A percentile compares a stretch with the other conserved stretches of the same genome.
phyloP scores from a whole-genome alignment of 1,139 yeast genomes.

The Pichia sp. region DNA sequence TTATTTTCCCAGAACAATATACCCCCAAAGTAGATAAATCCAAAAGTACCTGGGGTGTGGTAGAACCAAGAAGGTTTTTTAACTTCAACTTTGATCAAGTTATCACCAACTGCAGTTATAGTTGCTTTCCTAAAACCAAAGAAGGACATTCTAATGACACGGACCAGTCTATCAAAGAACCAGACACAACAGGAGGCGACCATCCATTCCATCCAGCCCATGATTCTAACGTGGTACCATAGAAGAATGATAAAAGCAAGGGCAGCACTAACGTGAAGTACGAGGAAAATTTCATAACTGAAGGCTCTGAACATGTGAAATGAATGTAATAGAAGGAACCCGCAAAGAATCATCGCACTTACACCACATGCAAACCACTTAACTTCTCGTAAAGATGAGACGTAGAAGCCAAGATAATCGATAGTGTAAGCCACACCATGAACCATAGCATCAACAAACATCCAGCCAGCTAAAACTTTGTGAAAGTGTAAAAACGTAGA shows the following conservation, averaged over 20 bases:
- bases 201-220: slow-evolving; percentile 46
- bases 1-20: slow-evolving; percentile 35
- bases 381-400: slow-evolving; percentile 30
- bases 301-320: slow-evolving; percentile 43
- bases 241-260: slow-evolving; percentile 36
- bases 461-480: slow-evolving; percentile 55
- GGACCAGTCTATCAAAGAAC: slow-evolving; percentile 37
- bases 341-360: slow-evolving; percentile 39
- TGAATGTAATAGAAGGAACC: slow-evolving; percentile 44
- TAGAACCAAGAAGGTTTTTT: slow-evolving; percentile 41
- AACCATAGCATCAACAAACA: slow-evolving; percentile 33
- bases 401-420: slow-evolving; percentile 14
- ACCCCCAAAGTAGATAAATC: slow-evolving; percentile 34
- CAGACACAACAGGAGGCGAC: slow-evolving; percentile 40
- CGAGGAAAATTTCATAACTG: slow-evolving; percentile 42
- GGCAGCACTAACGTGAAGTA: slow-evolving; percentile 37
- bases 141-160: slow-evolving; percentile 34
- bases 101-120: slow-evolving; percentile 28
- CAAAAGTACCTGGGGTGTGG: slow-evolving; percentile 41
- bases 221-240: slow-evolving; percentile 38
- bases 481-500: slow-evolving; percentile 56
- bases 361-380: slow-evolving; percentile 34
- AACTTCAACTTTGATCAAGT: slow-evolving; percentile 40
- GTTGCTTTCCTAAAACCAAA: slow-evolving; percentile 38
- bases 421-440: slow-evolving; percentile 28